Base-by-base conservation (phyloP, 192 early-diverging fungal genomes). In the Coemansia sp. region DNA sequence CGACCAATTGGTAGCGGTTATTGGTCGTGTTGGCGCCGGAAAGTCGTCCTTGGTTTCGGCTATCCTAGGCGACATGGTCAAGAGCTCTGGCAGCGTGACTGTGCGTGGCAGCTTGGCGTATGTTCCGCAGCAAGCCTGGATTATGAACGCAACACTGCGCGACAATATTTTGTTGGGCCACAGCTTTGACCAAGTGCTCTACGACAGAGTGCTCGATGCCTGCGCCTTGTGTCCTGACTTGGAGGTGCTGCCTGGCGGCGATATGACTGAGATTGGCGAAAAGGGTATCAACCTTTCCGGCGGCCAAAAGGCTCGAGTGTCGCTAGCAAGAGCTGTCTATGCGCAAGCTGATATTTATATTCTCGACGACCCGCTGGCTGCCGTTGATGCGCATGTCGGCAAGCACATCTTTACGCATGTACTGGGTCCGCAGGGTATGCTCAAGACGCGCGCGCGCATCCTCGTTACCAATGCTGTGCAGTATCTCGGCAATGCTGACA, bases 311-410 rank as follows among this genome's bases (percentile, higher is more conserved):
- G 86, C 89, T 6, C 85, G 92, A 36, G 85, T 93, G 12, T 86
- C 87, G 9, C 72, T 91, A 15, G 91, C 91, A 0, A 82, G 93
- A 40, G 90, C 90, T 2, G 84, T 89, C n/a, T 92, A 91, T 65
- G 60, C 85, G 24, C 79, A 89, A 15, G 87, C 88, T 10, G 90
- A 93, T 42, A 74, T 91, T 2, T 86, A 87, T 47, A 75, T 93
- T 1, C 73, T 94, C 24, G 92, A 93, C 67, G 92, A 94, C 59
- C 89, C 90, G 27, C 79, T 92, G 46, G 80, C 90, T 38, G 91
- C 92, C 31, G 88, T 90, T 3, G 89, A 89, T 52, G 83, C 89
- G 13, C 87, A 88, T 72, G 89, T 90, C 10, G 87, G 87, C 36
- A 88, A 88, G 67, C 82, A 85, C 18, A 77, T 90, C 2, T 90